phyloP scores from a whole-genome alignment of 2,329 filamentous ascomycete genomes.

The Polychaeton citri region DNA sequence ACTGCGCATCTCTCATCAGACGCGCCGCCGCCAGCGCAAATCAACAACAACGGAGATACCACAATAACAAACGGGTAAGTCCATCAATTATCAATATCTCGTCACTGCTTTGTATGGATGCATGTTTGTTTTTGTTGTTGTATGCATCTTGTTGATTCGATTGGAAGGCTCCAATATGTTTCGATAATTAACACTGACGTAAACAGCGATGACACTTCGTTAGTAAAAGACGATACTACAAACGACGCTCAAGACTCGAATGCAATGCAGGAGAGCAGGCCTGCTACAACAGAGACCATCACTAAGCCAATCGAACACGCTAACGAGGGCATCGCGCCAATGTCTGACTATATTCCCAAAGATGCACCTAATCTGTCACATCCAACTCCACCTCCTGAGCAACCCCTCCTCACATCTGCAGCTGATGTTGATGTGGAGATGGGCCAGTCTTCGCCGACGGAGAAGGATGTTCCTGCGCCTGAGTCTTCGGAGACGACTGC shows the following conservation, averaged over 20 bases:
- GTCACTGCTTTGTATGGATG: too few species aligned
- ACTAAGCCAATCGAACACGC: slow-evolving; percentile 27
- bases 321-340: slow-evolving; percentile 29
- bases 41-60: neutral
- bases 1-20: too few species aligned
- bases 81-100: neutral
- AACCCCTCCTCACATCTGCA: slow-evolving; percentile 20
- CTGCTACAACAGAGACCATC: slow-evolving; percentile 6
- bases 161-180: too few species aligned
- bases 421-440: slow-evolving; percentile 17
- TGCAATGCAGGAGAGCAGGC: too few species aligned
- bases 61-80: slow-evolving; percentile 1
- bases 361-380: slow-evolving; percentile 26
- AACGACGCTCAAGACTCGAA: too few species aligned
- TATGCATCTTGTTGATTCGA: too few species aligned
- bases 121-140: too few species aligned
- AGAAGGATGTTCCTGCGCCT: too few species aligned
- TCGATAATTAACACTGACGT: too few species aligned
- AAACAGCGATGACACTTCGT: too few species aligned
- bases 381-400: slow-evolving; percentile 28
- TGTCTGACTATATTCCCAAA: slow-evolving; percentile 30
- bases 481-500: too few species aligned
- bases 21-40: neutral
- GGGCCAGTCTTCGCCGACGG: slow-evolving; percentile 5
- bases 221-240: too few species aligned